Conservation (phyloP, 2,329 filamentous ascomycete genomes). For the Mycosphaerella sp. region DNA sequence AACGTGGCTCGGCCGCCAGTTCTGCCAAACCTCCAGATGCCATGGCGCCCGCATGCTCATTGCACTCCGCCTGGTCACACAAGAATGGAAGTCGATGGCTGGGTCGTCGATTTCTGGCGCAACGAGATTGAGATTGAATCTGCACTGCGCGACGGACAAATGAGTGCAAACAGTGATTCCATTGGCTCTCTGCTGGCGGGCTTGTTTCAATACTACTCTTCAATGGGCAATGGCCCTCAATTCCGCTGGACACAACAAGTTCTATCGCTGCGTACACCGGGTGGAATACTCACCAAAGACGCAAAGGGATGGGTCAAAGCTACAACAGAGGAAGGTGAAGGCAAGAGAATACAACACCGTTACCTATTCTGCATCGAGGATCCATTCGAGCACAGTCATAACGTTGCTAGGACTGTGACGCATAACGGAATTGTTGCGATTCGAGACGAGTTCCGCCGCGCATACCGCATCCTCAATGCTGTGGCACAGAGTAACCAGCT, state of each 20-base stretch:
- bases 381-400: slow-evolving; percentile 82
- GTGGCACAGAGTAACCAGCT: slow-evolving; percentile 39
- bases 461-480: slow-evolving; percentile 62
- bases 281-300: slow-evolving; percentile 66
- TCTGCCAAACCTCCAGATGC: slow-evolving; percentile 70
- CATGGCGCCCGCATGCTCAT: slow-evolving; percentile 42
- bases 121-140: slow-evolving; percentile 63
- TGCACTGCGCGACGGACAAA: slow-evolving; percentile 51
- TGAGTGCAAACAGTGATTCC: slow-evolving; percentile 64
- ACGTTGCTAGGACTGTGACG: slow-evolving; percentile 79
- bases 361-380: slow-evolving; percentile 89
- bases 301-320: slow-evolving; percentile 84
- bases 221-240: slow-evolving; percentile 51
- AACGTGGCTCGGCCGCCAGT: slow-evolving; percentile 77
- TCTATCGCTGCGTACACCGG: slow-evolving; percentile 64
- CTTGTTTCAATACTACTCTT: slow-evolving; percentile 78
- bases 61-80: slow-evolving; percentile 25
- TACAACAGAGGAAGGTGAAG: slow-evolving; percentile 56
- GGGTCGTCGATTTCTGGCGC: slow-evolving; percentile 69
- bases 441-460: slow-evolving; percentile 75
- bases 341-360: slow-evolving; percentile 62
- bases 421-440: slow-evolving; percentile 77
- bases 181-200: slow-evolving; percentile 67
- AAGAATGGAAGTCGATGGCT: slow-evolving; percentile 45
- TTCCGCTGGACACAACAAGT: slow-evolving; percentile 81